These are phyloP conservation scores for Podospora didyma DNA, from an alignment of 495 filamentous ascomycete species.

Conservation along the genomic window DNA sequence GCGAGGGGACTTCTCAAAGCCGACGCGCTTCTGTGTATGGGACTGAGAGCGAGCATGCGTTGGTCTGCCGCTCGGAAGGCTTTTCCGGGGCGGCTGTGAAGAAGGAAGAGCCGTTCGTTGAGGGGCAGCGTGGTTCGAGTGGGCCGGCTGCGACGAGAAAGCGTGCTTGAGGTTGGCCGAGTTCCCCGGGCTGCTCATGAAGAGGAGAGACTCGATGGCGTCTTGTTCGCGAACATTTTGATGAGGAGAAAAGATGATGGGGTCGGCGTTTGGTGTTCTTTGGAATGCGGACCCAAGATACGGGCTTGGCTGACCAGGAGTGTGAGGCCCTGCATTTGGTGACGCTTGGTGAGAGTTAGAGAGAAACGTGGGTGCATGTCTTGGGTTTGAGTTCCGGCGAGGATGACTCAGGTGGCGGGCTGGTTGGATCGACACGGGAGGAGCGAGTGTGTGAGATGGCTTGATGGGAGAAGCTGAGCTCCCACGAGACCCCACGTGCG, in stretches of 20 bases:
- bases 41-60: slow-evolving; percentile 28
- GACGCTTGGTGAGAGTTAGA: slow-evolving; percentile 32
- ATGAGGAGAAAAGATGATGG: slow-evolving; percentile 48
- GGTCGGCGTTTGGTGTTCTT: slow-evolving; percentile 60
- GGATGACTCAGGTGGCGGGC: slow-evolving; percentile 24
- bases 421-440: slow-evolving; percentile 32
- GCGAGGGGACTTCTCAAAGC: slow-evolving; percentile 41
- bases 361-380: slow-evolving; percentile 35
- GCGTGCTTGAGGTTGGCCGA: slow-evolving; percentile 54
- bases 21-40: slow-evolving; percentile 38
- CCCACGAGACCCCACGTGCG: slow-evolving; percentile 11
- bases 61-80: slow-evolving; percentile 40
- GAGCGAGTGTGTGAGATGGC: slow-evolving; percentile 28
- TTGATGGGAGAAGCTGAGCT: slow-evolving; percentile 27
- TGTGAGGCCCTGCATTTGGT: slow-evolving; percentile 31
- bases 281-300: slow-evolving; percentile 25
- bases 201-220: slow-evolving; percentile 80
- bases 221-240: slow-evolving; percentile 67
- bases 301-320: slow-evolving; percentile 37
- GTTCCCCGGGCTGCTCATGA: slow-evolving; percentile 83
- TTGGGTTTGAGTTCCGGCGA: slow-evolving; percentile 36
- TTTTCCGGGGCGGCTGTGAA: slow-evolving; percentile 40
- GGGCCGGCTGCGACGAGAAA: slow-evolving; percentile 37
- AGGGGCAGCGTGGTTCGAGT: slow-evolving; percentile 11
- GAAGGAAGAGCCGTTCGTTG: slow-evolving; percentile 40